These are phyloP conservation scores for Eremothecium gossypii DNA, from an alignment of 1,139 yeast genomes.

Conservation along the genomic window DNA sequence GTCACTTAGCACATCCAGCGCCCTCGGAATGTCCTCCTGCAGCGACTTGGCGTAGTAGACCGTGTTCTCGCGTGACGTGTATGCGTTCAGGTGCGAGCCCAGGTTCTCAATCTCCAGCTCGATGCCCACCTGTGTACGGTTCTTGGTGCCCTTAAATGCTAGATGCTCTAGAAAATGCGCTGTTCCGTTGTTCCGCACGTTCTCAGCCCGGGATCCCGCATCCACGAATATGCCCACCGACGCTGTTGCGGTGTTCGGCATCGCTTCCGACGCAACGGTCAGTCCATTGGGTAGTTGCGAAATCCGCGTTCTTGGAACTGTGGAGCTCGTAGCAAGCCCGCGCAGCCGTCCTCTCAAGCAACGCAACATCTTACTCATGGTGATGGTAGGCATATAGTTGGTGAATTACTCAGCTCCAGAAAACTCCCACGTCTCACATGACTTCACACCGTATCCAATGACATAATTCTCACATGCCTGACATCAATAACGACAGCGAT, in stretches of 20 bases:
- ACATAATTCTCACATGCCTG: too few relatives aligned
- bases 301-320: constrained; percentile 43
- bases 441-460: neutral
- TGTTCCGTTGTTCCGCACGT: constrained; percentile 74
- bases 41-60: constrained; percentile 91
- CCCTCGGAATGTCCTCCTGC: constrained; percentile 68
- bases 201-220: constrained; percentile 97
- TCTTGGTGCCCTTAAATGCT: constrained; percentile 88
- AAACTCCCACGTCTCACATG: neutral
- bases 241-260: constrained; percentile 87
- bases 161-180: constrained; percentile 96
- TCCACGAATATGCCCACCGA: constrained; percentile 92
- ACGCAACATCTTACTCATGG: neutral
- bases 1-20: constrained; percentile 84
- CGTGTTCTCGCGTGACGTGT: constrained; percentile 94
- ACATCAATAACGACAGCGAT: too few relatives aligned
- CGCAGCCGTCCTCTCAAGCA: too few relatives aligned
- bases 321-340: constrained; percentile 11
- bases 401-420: too few relatives aligned
- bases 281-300: constrained; percentile 73
- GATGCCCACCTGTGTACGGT: constrained; percentile 71
- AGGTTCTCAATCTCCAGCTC: constrained; percentile 93
- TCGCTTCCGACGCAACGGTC: constrained; percentile 83
- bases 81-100: constrained; percentile 95
- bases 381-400: neutral